phyloP scores from a whole-genome alignment of 2,329 filamentous ascomycete species.

The Neofusicoccum cordaticola region DNA sequence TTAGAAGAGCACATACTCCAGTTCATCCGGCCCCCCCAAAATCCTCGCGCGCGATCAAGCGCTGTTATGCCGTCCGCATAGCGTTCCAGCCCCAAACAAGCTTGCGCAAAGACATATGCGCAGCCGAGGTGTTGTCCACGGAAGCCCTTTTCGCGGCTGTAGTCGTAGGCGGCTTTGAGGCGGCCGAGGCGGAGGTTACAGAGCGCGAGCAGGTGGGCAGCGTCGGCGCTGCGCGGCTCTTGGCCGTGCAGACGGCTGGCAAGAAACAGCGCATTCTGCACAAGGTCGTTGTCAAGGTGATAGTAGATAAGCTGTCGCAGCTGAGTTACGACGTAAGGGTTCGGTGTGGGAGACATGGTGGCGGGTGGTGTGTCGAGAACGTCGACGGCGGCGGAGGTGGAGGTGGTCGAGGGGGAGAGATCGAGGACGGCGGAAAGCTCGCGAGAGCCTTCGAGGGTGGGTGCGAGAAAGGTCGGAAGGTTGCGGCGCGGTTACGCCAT shows the following conservation, averaged over 20 bases:
- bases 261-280: constrained; percentile 90
- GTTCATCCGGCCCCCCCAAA: constrained; percentile 72
- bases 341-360: constrained; percentile 52
- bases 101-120: constrained; percentile 86
- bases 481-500: constrained; percentile 8
- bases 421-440: background rate
- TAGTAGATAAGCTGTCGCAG: constrained; percentile 66
- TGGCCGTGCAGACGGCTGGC: constrained; percentile 82
- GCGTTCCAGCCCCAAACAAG: constrained; percentile 75
- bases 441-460: background rate
- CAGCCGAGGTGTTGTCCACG: constrained; percentile 79
- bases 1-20: constrained; percentile 62
- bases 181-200: constrained; percentile 82
- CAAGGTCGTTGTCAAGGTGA: constrained; percentile 82
- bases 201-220: constrained; percentile 76
- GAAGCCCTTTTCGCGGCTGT: constrained; percentile 67
- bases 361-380: background rate
- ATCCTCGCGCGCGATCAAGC: constrained; percentile 74
- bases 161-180: constrained; percentile 80
- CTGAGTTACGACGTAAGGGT: constrained; percentile 56
- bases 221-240: constrained; percentile 77
- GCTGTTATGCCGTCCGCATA: constrained; percentile 78
- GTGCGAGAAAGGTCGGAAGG: background rate
- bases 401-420: background rate
- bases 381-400: background rate